A percentile compares a stretch with the other conserved stretches of the same genome.
Evolutionary conservation across 495 filamentous ascomycete species (phyloP).

Genomic region (Tuber umbilicatum): DNA sequence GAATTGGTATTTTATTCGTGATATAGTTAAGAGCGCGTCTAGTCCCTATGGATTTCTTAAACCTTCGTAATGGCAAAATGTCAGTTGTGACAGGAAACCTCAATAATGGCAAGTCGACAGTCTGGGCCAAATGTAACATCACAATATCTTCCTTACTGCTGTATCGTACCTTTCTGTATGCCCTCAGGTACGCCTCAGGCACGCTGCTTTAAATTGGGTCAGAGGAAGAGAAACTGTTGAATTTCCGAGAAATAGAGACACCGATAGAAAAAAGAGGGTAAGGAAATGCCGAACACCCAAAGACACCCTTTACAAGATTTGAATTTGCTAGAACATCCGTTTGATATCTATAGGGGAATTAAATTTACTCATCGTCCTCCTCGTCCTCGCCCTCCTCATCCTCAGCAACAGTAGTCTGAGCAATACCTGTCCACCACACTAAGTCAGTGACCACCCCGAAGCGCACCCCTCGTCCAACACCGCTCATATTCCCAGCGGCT

Average conservation of each 20-base stretch:
- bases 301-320: background rate
- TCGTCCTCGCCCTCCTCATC: conserved; percentile 29
- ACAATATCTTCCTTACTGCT: background rate
- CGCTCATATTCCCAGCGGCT: conserved; percentile 44
- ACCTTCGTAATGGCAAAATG: too few relatives aligned
- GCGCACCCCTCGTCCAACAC: conserved; percentile 42
- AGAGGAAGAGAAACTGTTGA: background rate
- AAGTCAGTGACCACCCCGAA: conserved; percentile 38
- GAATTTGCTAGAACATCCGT: background rate
- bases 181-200: background rate
- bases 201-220: background rate
- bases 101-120: too few relatives aligned
- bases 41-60: too few relatives aligned
- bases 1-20: background rate
- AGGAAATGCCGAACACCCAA: background rate
- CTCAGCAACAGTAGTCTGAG: conserved; percentile 29
- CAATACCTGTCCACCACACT: conserved; percentile 30
- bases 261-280: background rate
- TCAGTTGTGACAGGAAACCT: too few relatives aligned
- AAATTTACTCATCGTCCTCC: conserved; percentile 14
- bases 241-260: background rate
- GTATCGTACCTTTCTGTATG: background rate
- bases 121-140: too few relatives aligned
- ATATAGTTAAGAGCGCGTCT: background rate
- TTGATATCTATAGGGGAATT: background rate